Percentiles rank a stretch among this genome's conserved stretches.
Conservation (phyloP, 495 filamentous ascomycete species). For the Rostrohypoxylon terebratum region DNA sequence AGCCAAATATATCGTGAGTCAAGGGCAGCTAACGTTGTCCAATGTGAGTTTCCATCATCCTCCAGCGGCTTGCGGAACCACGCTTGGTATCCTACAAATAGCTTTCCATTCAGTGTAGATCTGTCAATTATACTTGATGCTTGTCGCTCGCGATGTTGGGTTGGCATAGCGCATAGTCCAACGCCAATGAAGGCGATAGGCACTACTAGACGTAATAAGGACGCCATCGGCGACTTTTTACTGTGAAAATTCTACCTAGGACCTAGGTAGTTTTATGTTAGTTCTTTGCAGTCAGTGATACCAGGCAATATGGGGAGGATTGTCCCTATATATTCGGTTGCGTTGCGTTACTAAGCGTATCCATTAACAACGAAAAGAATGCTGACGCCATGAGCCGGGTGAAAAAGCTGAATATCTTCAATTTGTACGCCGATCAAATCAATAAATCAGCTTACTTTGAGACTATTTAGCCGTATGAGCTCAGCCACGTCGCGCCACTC, state of each 20-base stretch:
- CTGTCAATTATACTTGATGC: slow-evolving; percentile 42
- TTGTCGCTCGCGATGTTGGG: slow-evolving; percentile 17
- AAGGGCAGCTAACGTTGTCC: slow-evolving; percentile 42
- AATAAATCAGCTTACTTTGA: too few species aligned
- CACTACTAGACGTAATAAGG: not conserved
- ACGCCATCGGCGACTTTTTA: not conserved
- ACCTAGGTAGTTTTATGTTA: not conserved
- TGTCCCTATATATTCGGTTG: not conserved
- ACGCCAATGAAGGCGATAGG: not conserved
- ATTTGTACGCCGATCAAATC: too few species aligned
- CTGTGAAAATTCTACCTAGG: not conserved
- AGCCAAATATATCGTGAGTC: not conserved
- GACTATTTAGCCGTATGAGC: too few species aligned
- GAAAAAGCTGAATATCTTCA: too few species aligned
- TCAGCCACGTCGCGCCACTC: too few species aligned
- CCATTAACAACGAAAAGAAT: too few species aligned
- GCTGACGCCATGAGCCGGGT: too few species aligned
- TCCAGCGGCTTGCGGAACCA: slow-evolving; percentile 50
- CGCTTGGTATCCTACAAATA: slow-evolving; percentile 51
- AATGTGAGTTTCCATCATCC: slow-evolving; percentile 49
- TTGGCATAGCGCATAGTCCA: not conserved
- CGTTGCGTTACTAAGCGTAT: too few species aligned
- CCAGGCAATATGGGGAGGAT: too few species aligned
- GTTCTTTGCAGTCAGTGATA: not conserved
- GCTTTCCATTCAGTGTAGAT: slow-evolving; percentile 46